These are phyloP conservation scores for Dipteronia sinensis DNA, from an alignment of 345 rosid genomes.

Conservation along the genomic window DNA sequence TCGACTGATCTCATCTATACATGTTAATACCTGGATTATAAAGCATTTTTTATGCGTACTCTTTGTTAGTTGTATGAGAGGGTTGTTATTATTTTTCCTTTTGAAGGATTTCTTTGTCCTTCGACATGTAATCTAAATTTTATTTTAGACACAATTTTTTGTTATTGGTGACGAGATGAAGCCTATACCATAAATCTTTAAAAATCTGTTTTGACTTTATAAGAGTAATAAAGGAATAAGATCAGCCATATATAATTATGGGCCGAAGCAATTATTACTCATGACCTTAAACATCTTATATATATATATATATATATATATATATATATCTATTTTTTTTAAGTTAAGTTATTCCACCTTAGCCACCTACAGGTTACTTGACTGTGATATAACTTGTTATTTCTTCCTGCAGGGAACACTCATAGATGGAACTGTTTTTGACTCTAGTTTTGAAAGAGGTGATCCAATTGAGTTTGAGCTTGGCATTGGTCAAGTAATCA, in stretches of 20 bases:
- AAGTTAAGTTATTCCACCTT: neutral
- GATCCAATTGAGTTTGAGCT: constrained; percentile 97
- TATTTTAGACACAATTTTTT: neutral
- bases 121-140: neutral
- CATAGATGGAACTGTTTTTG: constrained; percentile 92
- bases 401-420: constrained; percentile 68
- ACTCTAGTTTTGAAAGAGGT: constrained; percentile 96
- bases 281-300: neutral
- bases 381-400: neutral
- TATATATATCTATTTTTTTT: neutral
- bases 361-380: neutral
- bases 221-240: neutral
- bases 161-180: neutral
- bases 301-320: neutral
- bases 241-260: neutral
- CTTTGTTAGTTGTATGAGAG: neutral
- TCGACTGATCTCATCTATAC: neutral
- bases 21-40: neutral
- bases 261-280: neutral
- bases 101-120: neutral
- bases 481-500: constrained; percentile 93
- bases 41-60: neutral
- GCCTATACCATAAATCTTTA: neutral
- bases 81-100: neutral
- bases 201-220: neutral